phyloP scores from a whole-genome alignment of 331 rosid genomes.

The Rhamnella rubrinervis region DNA sequence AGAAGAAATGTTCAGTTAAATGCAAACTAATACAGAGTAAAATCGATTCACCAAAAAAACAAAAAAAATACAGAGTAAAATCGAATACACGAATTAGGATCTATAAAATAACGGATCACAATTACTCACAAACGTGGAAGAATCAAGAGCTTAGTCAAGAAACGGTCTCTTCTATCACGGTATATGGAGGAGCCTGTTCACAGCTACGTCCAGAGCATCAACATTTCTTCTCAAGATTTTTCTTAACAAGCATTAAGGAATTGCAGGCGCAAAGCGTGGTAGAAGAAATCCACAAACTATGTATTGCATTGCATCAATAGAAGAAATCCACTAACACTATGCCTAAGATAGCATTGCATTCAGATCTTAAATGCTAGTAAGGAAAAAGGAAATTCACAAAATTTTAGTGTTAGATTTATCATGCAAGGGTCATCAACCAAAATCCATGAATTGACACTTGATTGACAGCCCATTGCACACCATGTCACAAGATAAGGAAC shows the following conservation, averaged over 20 bases:
- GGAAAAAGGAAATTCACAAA: not conserved
- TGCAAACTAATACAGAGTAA: too few relatives aligned
- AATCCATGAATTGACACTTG: not conserved
- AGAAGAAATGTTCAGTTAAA: too few relatives aligned
- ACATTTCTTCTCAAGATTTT: conserved; percentile 71
- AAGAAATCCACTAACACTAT: too few relatives aligned
- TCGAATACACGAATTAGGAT: too few relatives aligned
- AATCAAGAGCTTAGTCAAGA: not conserved
- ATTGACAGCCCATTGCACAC: not conserved
- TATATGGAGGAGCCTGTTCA: conserved; percentile 65
- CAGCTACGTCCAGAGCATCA: conserved; percentile 71
- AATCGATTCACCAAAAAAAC: too few relatives aligned
- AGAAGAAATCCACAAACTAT: too few relatives aligned
- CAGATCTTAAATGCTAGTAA: too few relatives aligned
- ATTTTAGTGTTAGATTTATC: not conserved
- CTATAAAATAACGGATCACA: too few relatives aligned
- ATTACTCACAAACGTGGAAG: too few relatives aligned
- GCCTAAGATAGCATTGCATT: too few relatives aligned
- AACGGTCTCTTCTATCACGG: conserved; percentile 38
- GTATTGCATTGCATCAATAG: too few relatives aligned
- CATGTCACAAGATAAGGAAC: not conserved
- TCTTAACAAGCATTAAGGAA: conserved; percentile 59
- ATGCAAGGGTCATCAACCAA: not conserved
- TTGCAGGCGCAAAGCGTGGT: not conserved
- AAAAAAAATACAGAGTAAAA: too few relatives aligned